phyloP scores from a whole-genome alignment of 2,329 filamentous ascomycete species.

The Cladosporium sp. region DNA sequence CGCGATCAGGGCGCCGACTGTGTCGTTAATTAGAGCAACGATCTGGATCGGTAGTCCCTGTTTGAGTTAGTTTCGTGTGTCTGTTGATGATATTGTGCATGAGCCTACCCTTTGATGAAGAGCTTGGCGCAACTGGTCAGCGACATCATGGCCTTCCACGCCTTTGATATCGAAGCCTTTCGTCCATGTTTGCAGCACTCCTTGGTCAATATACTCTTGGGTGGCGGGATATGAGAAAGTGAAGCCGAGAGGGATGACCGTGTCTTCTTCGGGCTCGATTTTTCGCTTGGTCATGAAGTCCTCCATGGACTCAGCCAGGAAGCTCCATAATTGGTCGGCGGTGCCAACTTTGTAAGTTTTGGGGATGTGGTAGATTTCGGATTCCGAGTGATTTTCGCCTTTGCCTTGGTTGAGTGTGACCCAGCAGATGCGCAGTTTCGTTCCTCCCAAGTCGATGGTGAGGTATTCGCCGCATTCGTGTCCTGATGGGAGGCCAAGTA shows the following conservation, averaged over 20 bases:
- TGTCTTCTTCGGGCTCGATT: slow-evolving; percentile 59
- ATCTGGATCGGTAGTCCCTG: slow-evolving; percentile 83
- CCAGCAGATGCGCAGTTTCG: slow-evolving; percentile 92
- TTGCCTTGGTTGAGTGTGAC: slow-evolving; percentile 85
- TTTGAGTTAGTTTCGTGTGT: slow-evolving; percentile 24
- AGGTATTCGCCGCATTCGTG: slow-evolving; percentile 85
- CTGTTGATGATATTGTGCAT: not conserved
- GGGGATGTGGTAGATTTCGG: slow-evolving; percentile 94
- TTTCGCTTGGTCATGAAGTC: slow-evolving; percentile 92
- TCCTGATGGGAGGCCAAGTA: slow-evolving; percentile 86
- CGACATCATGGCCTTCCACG: slow-evolving; percentile 88
- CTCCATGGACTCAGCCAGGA: slow-evolving; percentile 88
- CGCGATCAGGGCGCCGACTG: slow-evolving; percentile 86
- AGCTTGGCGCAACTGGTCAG: slow-evolving; percentile 82
- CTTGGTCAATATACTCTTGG: slow-evolving; percentile 91
- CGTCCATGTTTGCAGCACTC: slow-evolving; percentile 91
- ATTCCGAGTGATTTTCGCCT: slow-evolving; percentile 92
- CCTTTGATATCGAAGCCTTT: slow-evolving; percentile 95
- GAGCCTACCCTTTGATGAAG: slow-evolving; percentile 66
- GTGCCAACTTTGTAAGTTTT: slow-evolving; percentile 88
- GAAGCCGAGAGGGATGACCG: slow-evolving; percentile 79
- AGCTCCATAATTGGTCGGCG: slow-evolving; percentile 88
- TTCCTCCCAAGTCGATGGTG: slow-evolving; percentile 94
- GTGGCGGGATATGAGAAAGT: slow-evolving; percentile 96
- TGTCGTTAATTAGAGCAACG: slow-evolving; percentile 87